These are phyloP conservation scores for Kodamaea suecica DNA, from an alignment of 1,139 yeast genomes.

Conservation along the genomic window DNA sequence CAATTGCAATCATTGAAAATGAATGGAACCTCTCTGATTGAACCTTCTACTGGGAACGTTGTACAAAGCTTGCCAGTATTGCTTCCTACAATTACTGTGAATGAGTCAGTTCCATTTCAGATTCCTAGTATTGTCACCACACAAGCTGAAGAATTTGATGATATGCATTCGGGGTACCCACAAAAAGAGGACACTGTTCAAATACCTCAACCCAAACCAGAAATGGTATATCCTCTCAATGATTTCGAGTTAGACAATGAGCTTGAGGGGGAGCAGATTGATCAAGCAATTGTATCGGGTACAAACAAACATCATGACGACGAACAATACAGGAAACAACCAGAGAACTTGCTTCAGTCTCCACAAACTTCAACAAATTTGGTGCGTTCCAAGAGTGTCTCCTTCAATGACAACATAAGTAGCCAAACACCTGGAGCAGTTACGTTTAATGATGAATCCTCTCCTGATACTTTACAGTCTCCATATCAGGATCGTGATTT, in stretches of 20 bases:
- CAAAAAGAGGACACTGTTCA: neutral
- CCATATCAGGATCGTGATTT: constrained; percentile 4
- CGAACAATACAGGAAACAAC: too few species aligned
- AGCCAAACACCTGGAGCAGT: constrained; percentile 6
- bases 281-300: too few species aligned
- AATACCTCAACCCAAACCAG: too few species aligned
- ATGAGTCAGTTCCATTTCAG: neutral
- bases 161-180: neutral
- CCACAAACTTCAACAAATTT: neutral
- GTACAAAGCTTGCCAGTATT: neutral
- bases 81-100: neutral
- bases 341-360: neutral
- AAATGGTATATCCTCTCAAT: neutral
- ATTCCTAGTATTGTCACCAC: neutral
- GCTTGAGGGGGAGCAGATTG: neutral
- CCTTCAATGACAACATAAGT: constrained; percentile 6
- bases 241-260: neutral
- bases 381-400: constrained; percentile 5
- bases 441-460: constrained; percentile 1
- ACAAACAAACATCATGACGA: too few species aligned
- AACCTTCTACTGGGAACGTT: neutral
- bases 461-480: neutral
- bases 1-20: constrained; percentile 39
- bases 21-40: constrained; percentile 16
- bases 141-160: neutral